Base-by-base conservation (phyloP, 768 basidiomycete genomes). In the Leccinum broughii region DNA sequence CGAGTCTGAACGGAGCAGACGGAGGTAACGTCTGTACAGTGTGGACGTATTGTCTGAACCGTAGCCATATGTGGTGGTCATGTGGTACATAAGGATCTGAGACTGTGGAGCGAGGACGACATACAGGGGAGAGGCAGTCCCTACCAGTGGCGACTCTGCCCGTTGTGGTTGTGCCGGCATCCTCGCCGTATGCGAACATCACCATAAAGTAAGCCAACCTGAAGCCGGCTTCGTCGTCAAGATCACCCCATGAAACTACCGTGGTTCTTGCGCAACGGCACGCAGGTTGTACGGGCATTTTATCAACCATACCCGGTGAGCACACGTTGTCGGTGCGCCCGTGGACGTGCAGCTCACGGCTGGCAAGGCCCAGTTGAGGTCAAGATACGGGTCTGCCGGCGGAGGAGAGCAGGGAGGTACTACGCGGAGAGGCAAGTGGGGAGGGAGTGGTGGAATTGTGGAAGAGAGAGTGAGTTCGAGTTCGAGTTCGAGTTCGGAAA, bases 41-140 rank as follows among this genome's bases (percentile, higher is more conserved):
- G 26, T 26, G 26, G 26, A 90, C 87, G 35, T 97, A 95, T 70
- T 89, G 89, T 60, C 78, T 89, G 0, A 91, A 96, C 66, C 88
- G 87, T 69, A 80, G 79, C 26, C 93, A 98, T 69, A 78, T 84
- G 69, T 96, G 92, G 94, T 95, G 14, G 96, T 98, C 75, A 88
- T 87, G 1, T 99, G 95, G 96, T 95, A 98, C 72, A 84, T 76
- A 96, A 99, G 77, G 96, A 98, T 76, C 72, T 98, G 60, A 93
- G 91, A 64, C 62, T 98, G 14, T 98, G 92, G 92, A 89, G 88
- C 65, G 64, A 73, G 4, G 92, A 94, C 64, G 95, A 98, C 70
- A 61, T 86, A 61, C 70, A 3, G 6, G 20, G 13, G 41, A 15
- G 39, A 39, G 15, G 37, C 15, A 14, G 2, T 30, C 30, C 30